Evolutionary conservation across 352 stramenopile species (phyloP).

Genomic region (Pythium brachiatum): DNA sequence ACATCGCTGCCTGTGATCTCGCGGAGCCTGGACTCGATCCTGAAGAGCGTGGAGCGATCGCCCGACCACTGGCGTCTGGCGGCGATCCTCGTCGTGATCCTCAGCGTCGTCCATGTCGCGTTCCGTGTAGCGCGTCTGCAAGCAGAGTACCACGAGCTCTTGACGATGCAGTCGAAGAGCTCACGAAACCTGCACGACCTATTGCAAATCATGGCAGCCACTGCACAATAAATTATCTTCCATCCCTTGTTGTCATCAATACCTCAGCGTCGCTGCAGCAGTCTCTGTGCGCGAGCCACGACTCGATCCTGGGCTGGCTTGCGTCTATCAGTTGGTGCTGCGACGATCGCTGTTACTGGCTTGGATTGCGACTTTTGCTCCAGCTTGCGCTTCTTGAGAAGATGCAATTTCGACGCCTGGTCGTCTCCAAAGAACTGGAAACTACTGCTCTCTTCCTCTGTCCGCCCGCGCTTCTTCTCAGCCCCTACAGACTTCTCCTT

Average conservation of each 20-base stretch:
- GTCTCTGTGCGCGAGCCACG: constrained; percentile 2
- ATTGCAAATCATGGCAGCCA: neutral
- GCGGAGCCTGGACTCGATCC: neutral
- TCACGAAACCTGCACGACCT: constrained; percentile 9
- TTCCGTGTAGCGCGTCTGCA: neutral
- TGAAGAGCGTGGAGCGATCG: neutral
- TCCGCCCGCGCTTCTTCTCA: neutral
- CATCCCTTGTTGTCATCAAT: neutral
- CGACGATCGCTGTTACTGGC: no score
- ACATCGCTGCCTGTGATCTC: neutral
- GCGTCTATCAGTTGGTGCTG: neutral
- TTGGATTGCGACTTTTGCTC: constrained; percentile 5
- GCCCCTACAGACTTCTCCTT: constrained; percentile 1
- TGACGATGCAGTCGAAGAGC: constrained; percentile 12
- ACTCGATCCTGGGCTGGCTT: constrained; percentile 9
- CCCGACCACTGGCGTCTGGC: constrained; percentile 11
- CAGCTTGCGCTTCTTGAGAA: constrained; percentile 35
- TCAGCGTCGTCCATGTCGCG: constrained; percentile 6
- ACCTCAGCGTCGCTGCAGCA: constrained; percentile 9
- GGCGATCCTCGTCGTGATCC: neutral
- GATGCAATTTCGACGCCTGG: constrained; percentile 49
- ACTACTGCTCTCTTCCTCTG: constrained; percentile 13
- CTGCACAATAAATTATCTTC: neutral
- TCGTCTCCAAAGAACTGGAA: constrained; percentile 70
- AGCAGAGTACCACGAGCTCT: constrained; percentile 4